These are phyloP conservation scores for Aspergillus pseudonomiae DNA, from an alignment of 2,329 filamentous ascomycete genomes.

Conservation along the genomic window DNA sequence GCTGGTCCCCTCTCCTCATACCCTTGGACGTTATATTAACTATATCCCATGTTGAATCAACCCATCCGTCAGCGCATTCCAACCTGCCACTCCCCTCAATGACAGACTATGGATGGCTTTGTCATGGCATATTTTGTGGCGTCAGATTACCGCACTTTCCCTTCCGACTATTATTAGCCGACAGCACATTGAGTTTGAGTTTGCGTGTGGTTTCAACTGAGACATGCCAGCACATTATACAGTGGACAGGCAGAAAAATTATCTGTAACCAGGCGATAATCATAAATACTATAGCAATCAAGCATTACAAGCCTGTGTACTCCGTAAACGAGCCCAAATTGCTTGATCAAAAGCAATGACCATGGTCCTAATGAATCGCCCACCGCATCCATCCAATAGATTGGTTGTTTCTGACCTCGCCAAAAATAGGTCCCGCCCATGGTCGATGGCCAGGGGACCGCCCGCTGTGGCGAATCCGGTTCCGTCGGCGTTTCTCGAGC, in stretches of 20 bases:
- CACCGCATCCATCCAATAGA: background rate
- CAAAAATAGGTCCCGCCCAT: constrained; percentile 3
- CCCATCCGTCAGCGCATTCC: background rate
- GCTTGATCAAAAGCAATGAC: background rate
- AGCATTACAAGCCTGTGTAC: background rate
- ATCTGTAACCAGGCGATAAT: background rate
- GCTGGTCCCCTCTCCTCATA: background rate
- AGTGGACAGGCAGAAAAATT: background rate
- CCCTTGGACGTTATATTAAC: background rate
- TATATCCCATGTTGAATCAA: background rate
- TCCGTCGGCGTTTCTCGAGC: background rate
- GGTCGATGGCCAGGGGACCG: background rate
- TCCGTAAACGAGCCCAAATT: background rate
- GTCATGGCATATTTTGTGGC: background rate
- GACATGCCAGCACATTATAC: background rate
- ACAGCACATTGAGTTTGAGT: background rate
- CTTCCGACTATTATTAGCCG: background rate
- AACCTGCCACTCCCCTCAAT: background rate
- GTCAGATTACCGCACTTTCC: background rate
- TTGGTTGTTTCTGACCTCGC: background rate
- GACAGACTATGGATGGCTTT: background rate
- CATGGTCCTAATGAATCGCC: background rate
- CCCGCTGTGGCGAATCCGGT: background rate
- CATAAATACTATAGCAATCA: background rate
- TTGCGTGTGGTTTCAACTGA: background rate